phyloP scores from a whole-genome alignment of 2,329 filamentous ascomycete genomes.

The Exophiala calicioides region DNA sequence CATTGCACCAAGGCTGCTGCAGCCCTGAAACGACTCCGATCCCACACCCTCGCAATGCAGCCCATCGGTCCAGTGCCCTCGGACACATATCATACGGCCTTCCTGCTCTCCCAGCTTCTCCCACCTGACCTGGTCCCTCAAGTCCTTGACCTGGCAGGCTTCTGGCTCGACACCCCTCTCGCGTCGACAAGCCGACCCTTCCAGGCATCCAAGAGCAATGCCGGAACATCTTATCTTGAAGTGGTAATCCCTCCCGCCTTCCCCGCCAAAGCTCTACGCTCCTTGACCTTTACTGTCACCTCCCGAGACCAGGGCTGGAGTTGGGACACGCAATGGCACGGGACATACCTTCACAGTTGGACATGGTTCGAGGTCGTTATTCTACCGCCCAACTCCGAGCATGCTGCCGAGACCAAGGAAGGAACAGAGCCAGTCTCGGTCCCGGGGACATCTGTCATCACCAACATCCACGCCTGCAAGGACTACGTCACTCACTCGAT shows the following conservation, averaged over 20 bases:
- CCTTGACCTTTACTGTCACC: slow-evolving; percentile 15
- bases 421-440: background rate
- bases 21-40: slow-evolving; percentile 2
- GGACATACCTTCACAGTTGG: slow-evolving; percentile 18
- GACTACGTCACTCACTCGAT: slow-evolving; percentile 21
- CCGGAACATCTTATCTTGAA: slow-evolving; percentile 10
- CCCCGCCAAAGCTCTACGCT: slow-evolving; percentile 11
- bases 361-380: slow-evolving; percentile 27
- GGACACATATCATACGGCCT: slow-evolving; percentile 23
- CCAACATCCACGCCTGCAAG: slow-evolving; percentile 21
- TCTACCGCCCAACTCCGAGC: slow-evolving; percentile 3
- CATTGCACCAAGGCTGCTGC: no score
- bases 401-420: background rate
- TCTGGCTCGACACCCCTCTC: slow-evolving; percentile 20
- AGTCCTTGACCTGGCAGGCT: slow-evolving; percentile 26
- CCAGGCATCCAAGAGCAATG: slow-evolving; percentile 1
- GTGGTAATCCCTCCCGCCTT: slow-evolving; percentile 9
- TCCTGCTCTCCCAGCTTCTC: slow-evolving; percentile 21
- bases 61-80: slow-evolving; percentile 6
- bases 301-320: slow-evolving; percentile 21
- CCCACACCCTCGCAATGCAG: slow-evolving; percentile 10
- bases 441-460: slow-evolving; percentile 13
- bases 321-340: slow-evolving; percentile 10
- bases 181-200: slow-evolving; percentile 10
- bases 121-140: slow-evolving; percentile 24